Evolutionary conservation across 116 monocot genomes (phyloP).

Genomic region (Zostera marina): DNA sequence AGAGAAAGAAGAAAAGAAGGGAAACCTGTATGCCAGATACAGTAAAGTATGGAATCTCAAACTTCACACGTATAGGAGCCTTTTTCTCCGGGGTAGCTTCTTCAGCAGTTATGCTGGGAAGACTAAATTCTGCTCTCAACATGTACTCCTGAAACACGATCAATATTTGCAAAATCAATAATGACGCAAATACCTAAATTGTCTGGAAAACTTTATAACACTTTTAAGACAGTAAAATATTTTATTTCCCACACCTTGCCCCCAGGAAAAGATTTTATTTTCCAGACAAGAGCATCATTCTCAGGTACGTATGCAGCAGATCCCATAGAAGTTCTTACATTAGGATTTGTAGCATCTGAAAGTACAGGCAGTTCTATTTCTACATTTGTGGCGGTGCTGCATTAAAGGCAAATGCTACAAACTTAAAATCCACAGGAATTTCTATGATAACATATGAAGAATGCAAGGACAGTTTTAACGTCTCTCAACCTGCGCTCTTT

Average conservation of each 20-base stretch:
- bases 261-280: constrained; percentile 95
- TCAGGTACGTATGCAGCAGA: constrained; percentile 95
- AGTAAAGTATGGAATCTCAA: constrained; percentile 98
- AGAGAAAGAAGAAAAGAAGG: neutral
- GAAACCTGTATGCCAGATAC: constrained; percentile 95
- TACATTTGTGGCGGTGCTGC: constrained; percentile 90
- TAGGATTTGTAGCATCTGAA: constrained; percentile 88
- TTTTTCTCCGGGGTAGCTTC: constrained; percentile 81
- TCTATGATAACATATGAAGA: neutral
- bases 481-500: constrained; percentile 74
- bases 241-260: constrained; percentile 43
- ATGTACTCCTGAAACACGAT: constrained; percentile 59
- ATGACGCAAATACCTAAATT: neutral
- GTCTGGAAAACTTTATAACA: neutral
- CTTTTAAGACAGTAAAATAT: no score
- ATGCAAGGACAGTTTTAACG: neutral
- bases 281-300: constrained; percentile 95
- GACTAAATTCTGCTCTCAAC: constrained; percentile 89
- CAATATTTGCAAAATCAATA: neutral
- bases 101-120: constrained; percentile 89
- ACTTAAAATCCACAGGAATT: neutral
- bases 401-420: neutral
- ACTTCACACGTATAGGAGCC: constrained; percentile 94
- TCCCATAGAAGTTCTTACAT: constrained; percentile 88
- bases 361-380: constrained; percentile 93